Conservation (phyloP, 2,329 filamentous ascomycete species). For the Botrytis pseudocinerea region DNA sequence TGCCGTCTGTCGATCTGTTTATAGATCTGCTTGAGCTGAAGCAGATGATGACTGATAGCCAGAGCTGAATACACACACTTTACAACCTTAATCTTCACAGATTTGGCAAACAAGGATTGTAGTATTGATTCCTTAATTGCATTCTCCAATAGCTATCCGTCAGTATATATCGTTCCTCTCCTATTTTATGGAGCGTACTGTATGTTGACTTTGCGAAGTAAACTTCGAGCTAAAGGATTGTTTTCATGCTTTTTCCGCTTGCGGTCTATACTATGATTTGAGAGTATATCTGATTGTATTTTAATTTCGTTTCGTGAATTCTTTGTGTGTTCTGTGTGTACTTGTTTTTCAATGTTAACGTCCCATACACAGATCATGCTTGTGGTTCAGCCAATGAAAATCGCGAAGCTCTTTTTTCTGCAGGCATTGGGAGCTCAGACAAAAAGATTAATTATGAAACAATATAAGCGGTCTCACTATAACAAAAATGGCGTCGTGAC, state of each 20-base stretch:
- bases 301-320: not conserved
- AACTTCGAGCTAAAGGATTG: not conserved
- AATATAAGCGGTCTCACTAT: accelerated
- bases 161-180: not conserved
- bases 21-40: not conserved
- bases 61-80: not conserved
- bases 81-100: not conserved
- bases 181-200: not conserved
- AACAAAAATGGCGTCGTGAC: conserved; percentile 4
- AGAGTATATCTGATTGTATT: not conserved
- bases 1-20: not conserved
- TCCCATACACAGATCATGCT: not conserved
- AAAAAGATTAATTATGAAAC: accelerated
- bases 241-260: not conserved
- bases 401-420: not conserved
- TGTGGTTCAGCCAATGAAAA: not conserved
- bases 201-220: not conserved
- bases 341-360: not conserved
- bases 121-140: not conserved
- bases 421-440: accelerated
- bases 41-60: not conserved
- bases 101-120: not conserved
- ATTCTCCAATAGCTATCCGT: not conserved
- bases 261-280: not conserved
- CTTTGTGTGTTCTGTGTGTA: not conserved